Evolutionary conservation across 192 early-diverging fungal species (phyloP).

Genomic region (Phycomyces nitens): DNA sequence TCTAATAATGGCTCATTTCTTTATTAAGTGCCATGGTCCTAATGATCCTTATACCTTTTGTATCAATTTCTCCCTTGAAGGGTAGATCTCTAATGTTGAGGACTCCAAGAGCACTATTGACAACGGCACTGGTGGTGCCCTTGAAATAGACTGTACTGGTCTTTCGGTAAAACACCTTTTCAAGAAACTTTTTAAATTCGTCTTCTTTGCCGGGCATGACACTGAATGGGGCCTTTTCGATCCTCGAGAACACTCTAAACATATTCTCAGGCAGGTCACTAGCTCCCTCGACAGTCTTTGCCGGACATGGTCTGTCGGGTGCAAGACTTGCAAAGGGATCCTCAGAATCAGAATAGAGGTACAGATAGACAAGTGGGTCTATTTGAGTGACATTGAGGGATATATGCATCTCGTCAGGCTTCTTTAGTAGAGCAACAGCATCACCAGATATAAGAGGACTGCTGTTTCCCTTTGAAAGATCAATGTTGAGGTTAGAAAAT

Average conservation of each 20-base stretch:
- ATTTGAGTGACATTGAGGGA: constrained; percentile 25
- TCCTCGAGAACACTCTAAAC: constrained; percentile 16
- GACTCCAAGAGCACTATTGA: constrained; percentile 29
- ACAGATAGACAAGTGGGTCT: constrained; percentile 24
- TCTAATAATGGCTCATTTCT: constrained; percentile 2
- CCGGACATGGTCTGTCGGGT: constrained; percentile 17
- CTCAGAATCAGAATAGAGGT: constrained; percentile 11
- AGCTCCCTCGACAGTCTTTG: constrained; percentile 11
- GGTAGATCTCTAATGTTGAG: constrained; percentile 21
- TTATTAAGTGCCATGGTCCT: neutral
- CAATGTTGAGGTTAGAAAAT: constrained; percentile 28
- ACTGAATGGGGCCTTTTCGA: constrained; percentile 29
- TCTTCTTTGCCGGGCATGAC: constrained; percentile 23
- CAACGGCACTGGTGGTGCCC: constrained; percentile 25
- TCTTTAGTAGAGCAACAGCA: constrained; percentile 23
- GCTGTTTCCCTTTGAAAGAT: constrained; percentile 23
- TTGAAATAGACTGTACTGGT: constrained; percentile 18
- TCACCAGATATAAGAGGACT: constrained; percentile 28
- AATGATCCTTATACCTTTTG: constrained; percentile 24
- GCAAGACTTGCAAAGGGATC: constrained; percentile 29
- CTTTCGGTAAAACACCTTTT: constrained; percentile 21
- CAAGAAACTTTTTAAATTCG: constrained; percentile 36
- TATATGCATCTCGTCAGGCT: constrained; percentile 33
- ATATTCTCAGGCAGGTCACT: neutral
- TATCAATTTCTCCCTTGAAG: constrained; percentile 32